Percentiles rank a stretch among this genome's conserved stretches.
Evolutionary conservation across 371 early-diverging fungal genomes (phyloP).

Genomic region (Mortierella sp.): DNA sequence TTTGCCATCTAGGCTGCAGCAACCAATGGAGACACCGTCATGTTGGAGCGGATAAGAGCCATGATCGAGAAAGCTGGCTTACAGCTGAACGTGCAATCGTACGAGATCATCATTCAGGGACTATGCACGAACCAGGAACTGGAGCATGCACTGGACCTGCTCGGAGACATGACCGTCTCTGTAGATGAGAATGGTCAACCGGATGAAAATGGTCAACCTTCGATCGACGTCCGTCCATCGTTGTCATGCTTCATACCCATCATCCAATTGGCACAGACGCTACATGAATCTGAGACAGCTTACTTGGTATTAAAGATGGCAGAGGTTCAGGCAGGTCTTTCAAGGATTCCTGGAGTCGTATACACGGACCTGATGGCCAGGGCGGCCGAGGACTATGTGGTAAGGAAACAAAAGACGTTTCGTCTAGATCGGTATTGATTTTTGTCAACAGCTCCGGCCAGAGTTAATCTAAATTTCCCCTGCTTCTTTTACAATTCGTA

Average conservation of each 20-base stretch:
- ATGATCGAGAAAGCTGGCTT: constrained; percentile 57
- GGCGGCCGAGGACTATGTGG: constrained; percentile 57
- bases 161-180: constrained; percentile 57
- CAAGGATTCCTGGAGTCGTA: constrained; percentile 57
- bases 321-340: constrained; percentile 56
- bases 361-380: constrained; percentile 63
- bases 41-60: constrained; percentile 37
- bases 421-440: too few relatives aligned
- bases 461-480: too few relatives aligned
- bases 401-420: constrained; percentile 51
- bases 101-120: constrained; percentile 60
- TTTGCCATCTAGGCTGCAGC: constrained; percentile 48
- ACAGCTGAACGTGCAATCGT: constrained; percentile 50
- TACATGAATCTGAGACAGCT: constrained; percentile 57
- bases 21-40: constrained; percentile 26
- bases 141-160: constrained; percentile 60
- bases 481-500: constrained; percentile 19
- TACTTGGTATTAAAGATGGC: constrained; percentile 64
- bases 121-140: constrained; percentile 55
- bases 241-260: constrained; percentile 53
- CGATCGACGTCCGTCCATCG: constrained; percentile 53
- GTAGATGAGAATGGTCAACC: constrained; percentile 57
- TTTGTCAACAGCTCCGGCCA: too few relatives aligned
- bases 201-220: constrained; percentile 44
- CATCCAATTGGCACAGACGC: constrained; percentile 56